Evolutionary conservation across 2,329 filamentous ascomycete genomes (phyloP).

Genomic region (Celoporthe dispersa): DNA sequence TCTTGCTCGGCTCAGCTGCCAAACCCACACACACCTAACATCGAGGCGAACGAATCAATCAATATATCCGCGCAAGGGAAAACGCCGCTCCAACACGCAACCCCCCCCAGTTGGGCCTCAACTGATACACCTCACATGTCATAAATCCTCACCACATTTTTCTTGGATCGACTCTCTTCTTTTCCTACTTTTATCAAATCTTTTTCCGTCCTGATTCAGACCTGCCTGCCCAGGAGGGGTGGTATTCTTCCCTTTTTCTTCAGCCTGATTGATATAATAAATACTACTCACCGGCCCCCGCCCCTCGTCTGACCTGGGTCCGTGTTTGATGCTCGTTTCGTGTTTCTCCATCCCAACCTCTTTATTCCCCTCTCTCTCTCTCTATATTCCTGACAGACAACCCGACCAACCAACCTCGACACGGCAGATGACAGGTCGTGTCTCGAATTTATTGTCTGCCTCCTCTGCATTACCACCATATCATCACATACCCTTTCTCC

Average conservation of each 20-base stretch:
- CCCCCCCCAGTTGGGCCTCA: background rate
- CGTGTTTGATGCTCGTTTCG: conserved; percentile 3
- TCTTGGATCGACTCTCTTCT: background rate
- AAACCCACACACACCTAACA: background rate
- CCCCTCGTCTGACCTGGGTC: too few relatives aligned
- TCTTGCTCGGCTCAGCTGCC: conserved; percentile 8
- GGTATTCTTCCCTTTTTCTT: background rate
- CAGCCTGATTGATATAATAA: conserved; percentile 1
- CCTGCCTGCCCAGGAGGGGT: background rate
- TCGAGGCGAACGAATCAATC: background rate
- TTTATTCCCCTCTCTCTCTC: background rate
- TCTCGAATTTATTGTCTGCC: background rate
- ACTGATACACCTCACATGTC: background rate
- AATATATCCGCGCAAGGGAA: background rate
- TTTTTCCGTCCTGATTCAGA: background rate
- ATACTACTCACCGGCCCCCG: background rate
- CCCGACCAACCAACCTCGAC: background rate
- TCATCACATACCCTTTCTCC: background rate
- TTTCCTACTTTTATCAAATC: background rate
- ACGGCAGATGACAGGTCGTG: background rate
- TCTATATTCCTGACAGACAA: background rate
- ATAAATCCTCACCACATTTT: background rate
- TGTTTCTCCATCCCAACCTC: background rate
- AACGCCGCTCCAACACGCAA: background rate
- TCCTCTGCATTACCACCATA: background rate